Conservation (phyloP, 1,284 basidiomycete genomes). For the Puccinia polysora region DNA sequence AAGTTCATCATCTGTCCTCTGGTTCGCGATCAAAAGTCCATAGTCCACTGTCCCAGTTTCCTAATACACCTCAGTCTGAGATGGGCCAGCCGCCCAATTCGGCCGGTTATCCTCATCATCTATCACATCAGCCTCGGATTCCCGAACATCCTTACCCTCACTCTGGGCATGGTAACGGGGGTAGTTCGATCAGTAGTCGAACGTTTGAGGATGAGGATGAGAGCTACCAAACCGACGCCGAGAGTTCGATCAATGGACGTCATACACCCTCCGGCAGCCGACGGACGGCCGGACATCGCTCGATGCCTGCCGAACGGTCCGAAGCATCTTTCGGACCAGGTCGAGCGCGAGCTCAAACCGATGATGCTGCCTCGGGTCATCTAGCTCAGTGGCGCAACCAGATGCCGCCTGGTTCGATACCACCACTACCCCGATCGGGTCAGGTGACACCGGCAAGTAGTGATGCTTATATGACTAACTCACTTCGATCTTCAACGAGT, state of each 20-base stretch:
- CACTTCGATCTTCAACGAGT: constrained; percentile 48
- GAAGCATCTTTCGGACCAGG: constrained; percentile 3
- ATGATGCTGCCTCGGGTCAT: constrained; percentile 23
- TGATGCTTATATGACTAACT: constrained; percentile 24
- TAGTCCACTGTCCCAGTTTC: constrained; percentile 40
- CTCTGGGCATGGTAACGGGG: constrained; percentile 28
- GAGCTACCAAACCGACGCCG: constrained; percentile 31
- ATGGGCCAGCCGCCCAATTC: constrained; percentile 39
- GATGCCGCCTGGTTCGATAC: constrained; percentile 30
- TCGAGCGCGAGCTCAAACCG: constrained; percentile 32
- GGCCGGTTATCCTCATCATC: constrained; percentile 17
- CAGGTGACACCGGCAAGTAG: constrained; percentile 30
- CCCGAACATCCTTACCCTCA: constrained; percentile 28
- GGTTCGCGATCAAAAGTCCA: constrained; percentile 33
- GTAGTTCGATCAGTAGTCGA: constrained; percentile 19
- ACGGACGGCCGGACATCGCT: constrained; percentile 31
- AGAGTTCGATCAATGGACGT: constrained; percentile 20
- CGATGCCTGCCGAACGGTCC: constrained; percentile 40
- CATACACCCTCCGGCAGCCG: constrained; percentile 20
- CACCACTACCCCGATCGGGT: constrained; percentile 29
- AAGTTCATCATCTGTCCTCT: constrained; percentile 41
- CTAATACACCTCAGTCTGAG: constrained; percentile 40
- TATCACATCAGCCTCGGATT: constrained; percentile 20
- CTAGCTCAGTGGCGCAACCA: constrained; percentile 30
- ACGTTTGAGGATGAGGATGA: constrained; percentile 43